Base-by-base conservation (phyloP, 1,284 basidiomycete species). In the Pseudozyma thailandica region DNA sequence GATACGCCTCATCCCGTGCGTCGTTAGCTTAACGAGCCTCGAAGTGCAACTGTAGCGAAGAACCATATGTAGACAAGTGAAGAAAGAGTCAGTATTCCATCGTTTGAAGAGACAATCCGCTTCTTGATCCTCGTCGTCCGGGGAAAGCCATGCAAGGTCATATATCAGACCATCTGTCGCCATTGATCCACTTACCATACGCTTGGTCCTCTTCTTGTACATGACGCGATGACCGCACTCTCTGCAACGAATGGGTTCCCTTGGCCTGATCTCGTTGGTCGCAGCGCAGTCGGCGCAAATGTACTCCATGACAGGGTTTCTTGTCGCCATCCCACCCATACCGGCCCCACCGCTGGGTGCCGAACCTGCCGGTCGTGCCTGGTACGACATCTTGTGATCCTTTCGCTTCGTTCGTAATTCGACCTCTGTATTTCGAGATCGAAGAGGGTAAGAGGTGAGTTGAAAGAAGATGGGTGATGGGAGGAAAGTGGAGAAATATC, bases 221-320 rank as follows among this genome's bases (percentile, higher is more conserved):
- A 98, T 96, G 83, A 98, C 94, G 70, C 95, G 90, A 84, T 97
- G 95, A 2, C 95, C 95, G 81, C 95, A 98, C 83, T 98, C 94
- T 77, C 92, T 88, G 85, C 95, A 98, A 57, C 95, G 90, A 77
- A 98, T 96, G 43, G 93, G 92, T 84, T 98, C 95, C 63, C 92
- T 86, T n/a, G 92, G 87, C 83, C 90, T 91, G 83, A 98, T 94
- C 80, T 92, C 90, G 83, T 96, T 97, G 85, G 92, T 91, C 3
- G 91, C 91, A 59, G 93, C 92, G 84, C 95, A 98, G 84, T 98
- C 94, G 80, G 93, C 94, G 82, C 94, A 96, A 53, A 93, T 88
- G 81, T 96, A 96, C 84, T 94, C 76, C 64, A 77, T 77, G 8
- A 72, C 71, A 15, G 75, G 77, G 41, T 69, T 70, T 47, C 74